These are phyloP conservation scores for Candida pseudoviswanathii DNA, from an alignment of 1,139 yeast species.

Conservation along the genomic window DNA sequence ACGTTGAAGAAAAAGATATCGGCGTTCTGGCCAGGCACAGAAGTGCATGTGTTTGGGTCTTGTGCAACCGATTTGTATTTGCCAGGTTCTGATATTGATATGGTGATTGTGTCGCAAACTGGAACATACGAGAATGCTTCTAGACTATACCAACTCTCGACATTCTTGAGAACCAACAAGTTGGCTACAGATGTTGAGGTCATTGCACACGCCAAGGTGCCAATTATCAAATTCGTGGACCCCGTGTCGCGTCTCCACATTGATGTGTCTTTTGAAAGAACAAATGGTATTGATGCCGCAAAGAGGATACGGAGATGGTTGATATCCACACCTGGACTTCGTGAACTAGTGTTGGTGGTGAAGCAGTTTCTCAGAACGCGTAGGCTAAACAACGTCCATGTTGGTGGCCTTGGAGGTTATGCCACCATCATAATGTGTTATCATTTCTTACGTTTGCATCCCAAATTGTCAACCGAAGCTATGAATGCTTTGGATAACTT, in stretches of 20 bases:
- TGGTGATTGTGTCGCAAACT: constrained; percentile 74
- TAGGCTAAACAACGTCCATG: constrained; percentile 85
- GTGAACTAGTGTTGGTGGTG: constrained; percentile 81
- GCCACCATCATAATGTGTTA: constrained; percentile 86
- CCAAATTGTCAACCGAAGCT: constrained; percentile 67
- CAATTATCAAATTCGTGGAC: constrained; percentile 91
- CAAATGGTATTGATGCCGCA: constrained; percentile 87
- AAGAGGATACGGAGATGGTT: constrained; percentile 78
- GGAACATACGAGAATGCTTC: constrained; percentile 71
- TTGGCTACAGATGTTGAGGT: constrained; percentile 80
- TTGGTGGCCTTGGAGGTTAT: constrained; percentile 96
- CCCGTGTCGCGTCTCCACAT: constrained; percentile 71
- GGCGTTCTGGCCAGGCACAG: constrained; percentile 77
- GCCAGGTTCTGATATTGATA: constrained; percentile 96
- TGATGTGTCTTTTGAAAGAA: constrained; percentile 89
- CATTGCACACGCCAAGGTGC: constrained; percentile 91
- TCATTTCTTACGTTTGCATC: constrained; percentile 81
- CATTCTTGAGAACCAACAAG: constrained; percentile 61
- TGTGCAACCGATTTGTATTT: constrained; percentile 91
- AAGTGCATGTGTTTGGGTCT: constrained; percentile 89
- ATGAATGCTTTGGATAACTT: constrained; percentile 74
- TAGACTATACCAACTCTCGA: constrained; percentile 72
- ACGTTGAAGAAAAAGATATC: constrained; percentile 60
- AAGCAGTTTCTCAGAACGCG: constrained; percentile 86
- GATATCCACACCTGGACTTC: constrained; percentile 69